These are phyloP conservation scores for Trichoderma endophyticum DNA, from an alignment of 2,329 filamentous ascomycete genomes.

Conservation along the genomic window DNA sequence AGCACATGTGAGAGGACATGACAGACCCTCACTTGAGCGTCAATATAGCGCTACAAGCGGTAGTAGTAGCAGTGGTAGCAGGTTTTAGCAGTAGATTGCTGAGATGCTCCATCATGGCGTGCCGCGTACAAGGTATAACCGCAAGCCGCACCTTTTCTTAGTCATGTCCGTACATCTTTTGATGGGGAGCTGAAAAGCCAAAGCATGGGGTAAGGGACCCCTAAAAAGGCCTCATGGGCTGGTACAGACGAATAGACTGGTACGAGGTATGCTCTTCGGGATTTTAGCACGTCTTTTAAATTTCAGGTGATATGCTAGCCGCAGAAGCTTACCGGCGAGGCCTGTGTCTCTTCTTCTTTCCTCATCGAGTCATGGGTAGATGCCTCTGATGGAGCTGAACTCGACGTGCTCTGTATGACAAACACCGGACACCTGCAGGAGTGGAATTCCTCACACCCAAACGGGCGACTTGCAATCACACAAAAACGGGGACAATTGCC, in stretches of 20 bases:
- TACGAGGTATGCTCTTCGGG: background rate
- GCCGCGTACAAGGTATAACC: background rate
- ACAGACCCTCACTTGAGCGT: background rate
- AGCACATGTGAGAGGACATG: background rate
- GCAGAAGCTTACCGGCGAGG: background rate
- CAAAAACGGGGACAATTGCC: conserved; percentile 1
- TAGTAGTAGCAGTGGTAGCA: background rate
- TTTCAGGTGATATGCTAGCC: background rate
- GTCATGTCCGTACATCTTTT: background rate
- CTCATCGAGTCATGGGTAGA: background rate
- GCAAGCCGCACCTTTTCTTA: background rate
- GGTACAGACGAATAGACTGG: background rate
- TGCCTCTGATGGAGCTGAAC: background rate
- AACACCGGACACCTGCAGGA: conserved; percentile 12
- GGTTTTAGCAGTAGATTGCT: background rate
- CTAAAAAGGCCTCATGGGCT: background rate
- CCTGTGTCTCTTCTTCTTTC: background rate
- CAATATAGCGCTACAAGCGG: background rate
- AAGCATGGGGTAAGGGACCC: background rate
- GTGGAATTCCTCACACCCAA: background rate
- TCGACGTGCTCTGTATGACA: conserved; percentile 15
- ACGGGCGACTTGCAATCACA: conserved; percentile 2
- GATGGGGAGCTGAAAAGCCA: conserved; percentile 4
- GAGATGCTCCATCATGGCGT: conserved; percentile 4
- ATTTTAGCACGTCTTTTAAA: conserved; percentile 1